Evolutionary conservation across 2,329 filamentous ascomycete genomes (phyloP).

Genomic region (Xylariomycetidae sp.): DNA sequence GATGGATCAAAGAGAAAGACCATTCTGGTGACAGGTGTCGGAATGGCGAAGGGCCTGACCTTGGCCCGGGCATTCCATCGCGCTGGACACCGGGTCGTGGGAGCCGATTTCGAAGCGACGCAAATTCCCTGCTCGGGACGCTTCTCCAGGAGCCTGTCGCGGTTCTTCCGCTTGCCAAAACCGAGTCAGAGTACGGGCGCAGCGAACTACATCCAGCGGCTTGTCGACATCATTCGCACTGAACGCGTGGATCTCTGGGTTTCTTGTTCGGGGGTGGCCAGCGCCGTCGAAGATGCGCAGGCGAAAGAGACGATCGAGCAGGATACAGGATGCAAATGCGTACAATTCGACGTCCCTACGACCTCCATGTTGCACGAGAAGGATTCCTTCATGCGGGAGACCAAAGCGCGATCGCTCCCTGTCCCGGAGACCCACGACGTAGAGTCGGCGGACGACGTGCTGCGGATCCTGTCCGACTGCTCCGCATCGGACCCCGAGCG

Average conservation of each 20-base stretch:
- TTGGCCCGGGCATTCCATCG: conserved; percentile 62
- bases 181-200: conserved; percentile 18
- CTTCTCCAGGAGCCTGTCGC: conserved; percentile 51
- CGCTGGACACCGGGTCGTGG: conserved; percentile 65
- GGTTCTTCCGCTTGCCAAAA: conserved; percentile 46
- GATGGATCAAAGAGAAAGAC: conserved; percentile 28
- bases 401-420: conserved; percentile 47
- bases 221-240: conserved; percentile 54
- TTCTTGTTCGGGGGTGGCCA: conserved; percentile 64
- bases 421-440: conserved; percentile 51
- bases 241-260: conserved; percentile 70
- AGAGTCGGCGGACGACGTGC: conserved; percentile 45
- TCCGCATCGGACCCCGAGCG: conserved; percentile 20
- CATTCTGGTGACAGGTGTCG: conserved; percentile 67
- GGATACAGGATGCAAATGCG: conserved; percentile 52
- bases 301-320: conserved; percentile 58
- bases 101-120: conserved; percentile 57
- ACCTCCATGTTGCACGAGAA: conserved; percentile 61
- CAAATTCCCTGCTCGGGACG: conserved; percentile 48
- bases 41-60: conserved; percentile 65
- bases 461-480: conserved; percentile 43
- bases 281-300: conserved; percentile 61
- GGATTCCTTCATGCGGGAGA: conserved; percentile 58
- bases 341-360: conserved; percentile 57
- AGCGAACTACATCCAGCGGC: conserved; percentile 48